Base-by-base conservation (phyloP, 805 yeast genomes). In the Ascoidea rubescens region DNA sequence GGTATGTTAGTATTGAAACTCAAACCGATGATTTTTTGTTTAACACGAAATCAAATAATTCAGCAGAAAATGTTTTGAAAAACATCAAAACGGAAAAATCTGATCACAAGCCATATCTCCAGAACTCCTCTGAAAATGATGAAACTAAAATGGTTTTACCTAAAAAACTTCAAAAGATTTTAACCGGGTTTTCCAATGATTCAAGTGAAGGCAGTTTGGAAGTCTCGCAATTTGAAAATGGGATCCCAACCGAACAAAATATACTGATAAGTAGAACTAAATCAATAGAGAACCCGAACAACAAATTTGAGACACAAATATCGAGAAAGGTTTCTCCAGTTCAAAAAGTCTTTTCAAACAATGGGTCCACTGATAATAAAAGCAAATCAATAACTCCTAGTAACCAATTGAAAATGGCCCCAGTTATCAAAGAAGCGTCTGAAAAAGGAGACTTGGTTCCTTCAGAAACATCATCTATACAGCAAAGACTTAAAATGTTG, bases 381-480 rank as follows among this genome's bases (percentile, higher is more conserved):
- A 44, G 28, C 8, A 46, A 45, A 21, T 17, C 42, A 31, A 56
- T 54, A 17, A 55, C 54, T 10, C 50, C 54, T 44, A 47, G 53
- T 30, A 37, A 51, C 5, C 52, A 54, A 30, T 45, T 53, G 12
- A 37, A 57, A n/a, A 55, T 56, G 57, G 49, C 48, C n/a, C 57
- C 55, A 44, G 48, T 51, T 28, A 53, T 53, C 30, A 53, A 55
- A 46, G 50, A 45, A 8, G 57, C 55, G 17, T 55, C 55, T 44
- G 17, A 55, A 21, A 37, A 49, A 28, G 46, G 30, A 17, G 46
- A 45, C 10, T 50, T 49, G 43, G 45, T 50, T 32, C 46, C 45
- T 16, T 31, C 31, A 8, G 42, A 37, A 5, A 17, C 50, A 5
- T 50, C 31, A 6, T 33, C 54, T 12, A 51, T 55, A 5, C 58